Conservation (phyloP, 768 basidiomycete genomes). For the Rhodocollybia butyracea region DNA sequence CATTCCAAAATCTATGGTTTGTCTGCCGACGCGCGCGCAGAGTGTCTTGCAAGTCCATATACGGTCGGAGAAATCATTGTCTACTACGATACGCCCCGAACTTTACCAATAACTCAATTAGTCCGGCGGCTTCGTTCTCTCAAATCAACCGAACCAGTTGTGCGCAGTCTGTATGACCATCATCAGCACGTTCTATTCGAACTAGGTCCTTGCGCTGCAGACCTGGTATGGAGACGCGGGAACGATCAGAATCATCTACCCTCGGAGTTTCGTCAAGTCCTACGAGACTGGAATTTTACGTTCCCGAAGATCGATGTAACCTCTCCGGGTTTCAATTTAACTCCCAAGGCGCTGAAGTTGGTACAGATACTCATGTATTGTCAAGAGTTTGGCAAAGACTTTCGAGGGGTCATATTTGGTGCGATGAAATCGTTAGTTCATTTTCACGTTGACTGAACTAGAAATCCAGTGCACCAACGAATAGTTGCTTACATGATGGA, state of each 20-base stretch:
- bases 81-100: constrained; percentile 42
- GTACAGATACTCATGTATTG: constrained; percentile 58
- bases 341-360: constrained; percentile 62
- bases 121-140: constrained; percentile 45
- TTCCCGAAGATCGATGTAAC: constrained; percentile 59
- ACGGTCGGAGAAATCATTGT: constrained; percentile 51
- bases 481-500: constrained; percentile 54
- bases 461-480: constrained; percentile 45
- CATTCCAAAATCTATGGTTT: constrained; percentile 37
- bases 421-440: constrained; percentile 14
- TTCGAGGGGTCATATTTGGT: constrained; percentile 71
- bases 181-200: constrained; percentile 47
- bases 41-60: constrained; percentile 30
- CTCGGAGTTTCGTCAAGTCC: constrained; percentile 13
- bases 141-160: constrained; percentile 31
- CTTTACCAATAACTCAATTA: constrained; percentile 36
- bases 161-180: constrained; percentile 40
- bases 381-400: constrained; percentile 48
- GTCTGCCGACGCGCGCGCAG: constrained; percentile 26
- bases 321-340: constrained; percentile 63
- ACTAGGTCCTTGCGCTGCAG: constrained; percentile 66
- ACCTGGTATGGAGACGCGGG: constrained; percentile 64
- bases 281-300: constrained; percentile 61
- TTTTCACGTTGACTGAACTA: constrained; percentile 8
- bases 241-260: constrained; percentile 16